phyloP scores from a whole-genome alignment of 2,329 filamentous ascomycete species.

The Calycina herbarum region DNA sequence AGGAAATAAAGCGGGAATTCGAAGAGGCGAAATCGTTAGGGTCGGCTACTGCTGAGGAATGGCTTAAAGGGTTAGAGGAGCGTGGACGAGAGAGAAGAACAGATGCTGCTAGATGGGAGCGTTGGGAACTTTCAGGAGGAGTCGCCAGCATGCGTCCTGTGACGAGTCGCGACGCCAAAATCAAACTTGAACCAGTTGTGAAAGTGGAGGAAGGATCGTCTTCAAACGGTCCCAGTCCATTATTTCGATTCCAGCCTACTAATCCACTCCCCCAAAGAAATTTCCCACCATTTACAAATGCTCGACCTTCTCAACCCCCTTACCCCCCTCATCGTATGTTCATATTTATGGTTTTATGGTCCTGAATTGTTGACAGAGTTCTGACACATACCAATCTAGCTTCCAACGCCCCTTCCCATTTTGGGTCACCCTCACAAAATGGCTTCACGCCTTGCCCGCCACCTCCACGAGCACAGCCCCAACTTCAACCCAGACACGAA shows the following conservation, averaged over 20 bases:
- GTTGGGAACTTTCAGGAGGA: constrained; percentile 56
- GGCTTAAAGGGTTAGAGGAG: constrained; percentile 71
- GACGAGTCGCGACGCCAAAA: constrained; percentile 15
- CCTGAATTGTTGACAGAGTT: constrained; percentile 2
- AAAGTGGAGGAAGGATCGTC: constrained; percentile 10
- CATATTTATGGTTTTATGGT: background rate
- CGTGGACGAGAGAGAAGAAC: constrained; percentile 60
- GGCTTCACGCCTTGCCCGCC: constrained; percentile 29
- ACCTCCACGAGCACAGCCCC: constrained; percentile 27
- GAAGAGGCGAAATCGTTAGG: constrained; percentile 65
- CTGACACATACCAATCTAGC: constrained; percentile 21
- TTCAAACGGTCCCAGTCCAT: constrained; percentile 19
- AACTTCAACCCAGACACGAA: constrained; percentile 41
- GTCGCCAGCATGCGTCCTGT: constrained; percentile 28
- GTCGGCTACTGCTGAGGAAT: constrained; percentile 69
- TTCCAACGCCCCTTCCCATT: constrained; percentile 30
- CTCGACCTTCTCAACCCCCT: constrained; percentile 16
- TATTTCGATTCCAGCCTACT: constrained; percentile 13
- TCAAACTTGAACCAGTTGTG: constrained; percentile 9
- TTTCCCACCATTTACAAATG: constrained; percentile 17
- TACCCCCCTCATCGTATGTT: constrained; percentile 12
- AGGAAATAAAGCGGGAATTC: constrained; percentile 62
- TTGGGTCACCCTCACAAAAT: constrained; percentile 36
- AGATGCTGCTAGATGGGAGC: constrained; percentile 72
- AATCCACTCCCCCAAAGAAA: constrained; percentile 14